Percentiles rank a stretch among this genome's conserved stretches.
Evolutionary conservation across 2,329 filamentous ascomycete genomes (phyloP).

Genomic region (Phyllosticta paracitricarpa): DNA sequence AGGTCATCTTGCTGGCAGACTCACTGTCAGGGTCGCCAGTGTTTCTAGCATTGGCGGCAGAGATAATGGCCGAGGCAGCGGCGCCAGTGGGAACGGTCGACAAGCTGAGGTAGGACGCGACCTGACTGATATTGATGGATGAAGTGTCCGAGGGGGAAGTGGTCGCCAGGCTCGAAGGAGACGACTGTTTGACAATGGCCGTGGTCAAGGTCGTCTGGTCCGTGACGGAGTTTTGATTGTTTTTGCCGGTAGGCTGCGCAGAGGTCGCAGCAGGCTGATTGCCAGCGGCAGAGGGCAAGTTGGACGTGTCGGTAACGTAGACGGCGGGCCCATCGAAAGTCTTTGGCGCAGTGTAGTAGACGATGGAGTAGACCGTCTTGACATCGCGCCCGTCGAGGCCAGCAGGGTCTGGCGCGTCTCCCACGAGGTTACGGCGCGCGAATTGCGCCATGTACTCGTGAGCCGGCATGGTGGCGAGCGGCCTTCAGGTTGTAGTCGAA

Average conservation of each 20-base stretch:
- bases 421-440: background rate
- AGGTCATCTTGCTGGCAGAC: slow-evolving; percentile 30
- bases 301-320: slow-evolving; percentile 17
- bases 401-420: background rate
- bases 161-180: slow-evolving; percentile 14
- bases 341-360: slow-evolving; percentile 43
- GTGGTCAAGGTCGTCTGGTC: background rate
- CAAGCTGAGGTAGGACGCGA: background rate
- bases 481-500: background rate
- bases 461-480: background rate
- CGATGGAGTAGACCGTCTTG: slow-evolving; percentile 31
- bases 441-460: background rate
- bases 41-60: slow-evolving; percentile 13
- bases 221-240: background rate
- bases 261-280: background rate
- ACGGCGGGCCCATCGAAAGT: slow-evolving; percentile 40
- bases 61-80: slow-evolving; percentile 1
- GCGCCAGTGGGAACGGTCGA: background rate
- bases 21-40: slow-evolving; percentile 17
- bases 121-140: background rate
- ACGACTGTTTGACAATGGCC: background rate
- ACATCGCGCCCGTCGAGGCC: slow-evolving; percentile 10
- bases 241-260: slow-evolving; percentile 2
- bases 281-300: background rate
- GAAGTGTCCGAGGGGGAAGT: slow-evolving; percentile 11